A percentile compares a stretch with the other conserved stretches of the same genome.
phyloP scores from a whole-genome alignment of 768 basidiomycete species.

The Mycena metata region DNA sequence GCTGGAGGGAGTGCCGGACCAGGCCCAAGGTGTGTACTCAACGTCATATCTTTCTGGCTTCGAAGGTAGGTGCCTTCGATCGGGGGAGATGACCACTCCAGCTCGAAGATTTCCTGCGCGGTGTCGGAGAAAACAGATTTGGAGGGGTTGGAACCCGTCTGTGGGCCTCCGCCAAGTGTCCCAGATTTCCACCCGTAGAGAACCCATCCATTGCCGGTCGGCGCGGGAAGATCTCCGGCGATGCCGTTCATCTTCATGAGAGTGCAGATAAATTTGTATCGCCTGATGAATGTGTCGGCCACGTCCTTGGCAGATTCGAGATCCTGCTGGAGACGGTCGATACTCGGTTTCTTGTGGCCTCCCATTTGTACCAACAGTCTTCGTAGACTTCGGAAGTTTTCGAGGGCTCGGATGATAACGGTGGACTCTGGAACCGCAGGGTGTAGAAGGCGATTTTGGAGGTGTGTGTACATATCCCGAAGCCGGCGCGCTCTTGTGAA shows the following conservation, averaged over 20 bases:
- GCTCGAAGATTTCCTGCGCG: constrained; percentile 28
- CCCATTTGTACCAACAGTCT: constrained; percentile 21
- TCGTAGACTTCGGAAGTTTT: constrained; percentile 27
- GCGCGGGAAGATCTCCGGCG: not conserved
- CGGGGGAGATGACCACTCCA: constrained; percentile 33
- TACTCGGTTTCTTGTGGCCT: constrained; percentile 8
- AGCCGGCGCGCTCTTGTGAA: constrained; percentile 30
- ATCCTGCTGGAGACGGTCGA: constrained; percentile 22
- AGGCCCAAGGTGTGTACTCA: constrained; percentile 6
- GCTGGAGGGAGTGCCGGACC: constrained; percentile 9
- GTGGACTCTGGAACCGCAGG: constrained; percentile 31
- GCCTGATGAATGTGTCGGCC: constrained; percentile 18
- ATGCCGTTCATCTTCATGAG: constrained; percentile 25
- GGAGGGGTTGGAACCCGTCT: constrained; percentile 16
- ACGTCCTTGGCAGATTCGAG: constrained; percentile 19
- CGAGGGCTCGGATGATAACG: constrained; percentile 22
- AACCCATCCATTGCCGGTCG: not conserved
- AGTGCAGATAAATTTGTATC: constrained; percentile 34
- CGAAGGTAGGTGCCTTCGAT: constrained; percentile 6
- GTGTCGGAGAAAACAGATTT: constrained; percentile 22
- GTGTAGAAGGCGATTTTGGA: constrained; percentile 32
- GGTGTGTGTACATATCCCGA: constrained; percentile 27
- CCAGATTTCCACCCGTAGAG: constrained; percentile 33
- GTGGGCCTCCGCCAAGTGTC: constrained; percentile 25
- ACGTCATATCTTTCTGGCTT: constrained; percentile 17